Base-by-base conservation (phyloP, 768 basidiomycete species). In the Goffeauzyma gilvescens region DNA sequence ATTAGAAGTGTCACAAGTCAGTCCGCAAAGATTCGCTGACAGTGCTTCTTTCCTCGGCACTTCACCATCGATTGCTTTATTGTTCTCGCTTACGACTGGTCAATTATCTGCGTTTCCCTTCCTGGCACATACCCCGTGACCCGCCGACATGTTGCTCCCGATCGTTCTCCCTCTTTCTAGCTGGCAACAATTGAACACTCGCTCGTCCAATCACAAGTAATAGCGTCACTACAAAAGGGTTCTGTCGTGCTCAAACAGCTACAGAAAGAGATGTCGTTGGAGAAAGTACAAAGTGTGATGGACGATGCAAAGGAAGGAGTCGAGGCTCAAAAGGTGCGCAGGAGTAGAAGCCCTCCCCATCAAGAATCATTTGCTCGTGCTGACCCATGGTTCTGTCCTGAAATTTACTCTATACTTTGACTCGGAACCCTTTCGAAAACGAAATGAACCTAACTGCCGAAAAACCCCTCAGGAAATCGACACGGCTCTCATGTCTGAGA, bases 381-480 rank as follows among this genome's bases (percentile, higher is more conserved):
- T 9, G 15, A 20, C 32, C 36, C 32, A 10, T 37, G 4, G 53
- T 26, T 27, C 25, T 33, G 9, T 5, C 40, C 26, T 21, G 28
- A 37, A 38, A n/a, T n/a, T n/a, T n/a, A n/a, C n/a, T n/a, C n/a
- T n/a, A n/a, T n/a, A n/a, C n/a, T n/a, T n/a, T n/a, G n/a, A n/a
- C n/a, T n/a, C n/a, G n/a, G n/a, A n/a, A n/a, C n/a, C n/a, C n/a
- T n/a, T n/a, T n/a, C n/a, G n/a, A n/a, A n/a, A n/a, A n/a, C n/a
- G n/a, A n/a, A n/a, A n/a, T n/a, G n/a, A n/a, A n/a, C n/a, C n/a
- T n/a, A n/a, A n/a, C n/a, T n/a, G n/a, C n/a, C n/a, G n/a, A n/a
- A n/a, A n/a, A n/a, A n/a, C n/a, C n/a, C n/a, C n/a, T n/a, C 48
- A 98, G 93, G 93, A 98, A 73, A 79, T 98, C 39, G 72, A 80